Evolutionary conservation across 2,329 filamentous ascomycete species (phyloP).

Genomic region (Byssothecium circinans): DNA sequence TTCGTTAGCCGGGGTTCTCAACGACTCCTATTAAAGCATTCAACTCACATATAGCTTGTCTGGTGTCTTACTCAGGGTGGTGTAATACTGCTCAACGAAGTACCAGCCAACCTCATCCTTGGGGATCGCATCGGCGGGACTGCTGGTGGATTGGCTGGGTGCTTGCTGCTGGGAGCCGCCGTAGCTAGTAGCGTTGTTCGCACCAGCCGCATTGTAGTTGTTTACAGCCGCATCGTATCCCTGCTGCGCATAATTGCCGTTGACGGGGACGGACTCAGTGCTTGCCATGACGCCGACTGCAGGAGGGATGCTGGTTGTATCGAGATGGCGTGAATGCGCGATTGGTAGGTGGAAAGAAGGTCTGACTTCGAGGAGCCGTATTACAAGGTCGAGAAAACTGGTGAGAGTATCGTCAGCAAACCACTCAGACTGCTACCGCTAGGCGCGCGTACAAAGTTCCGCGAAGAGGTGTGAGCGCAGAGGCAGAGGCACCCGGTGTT

Average conservation of each 20-base stretch:
- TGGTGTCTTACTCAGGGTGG: slow-evolving; percentile 88
- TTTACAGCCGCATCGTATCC: slow-evolving; percentile 43
- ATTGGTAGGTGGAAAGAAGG: not conserved
- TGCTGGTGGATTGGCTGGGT: slow-evolving; percentile 30
- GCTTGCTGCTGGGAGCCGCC: slow-evolving; percentile 27
- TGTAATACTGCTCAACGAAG: slow-evolving; percentile 99
- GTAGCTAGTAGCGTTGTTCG: slow-evolving; percentile 29
- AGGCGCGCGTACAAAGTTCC: slow-evolving; percentile 7
- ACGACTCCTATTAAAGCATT: not conserved
- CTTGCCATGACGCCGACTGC: slow-evolving; percentile 34
- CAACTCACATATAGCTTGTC: slow-evolving; percentile 77
- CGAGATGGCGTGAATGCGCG: not conserved
- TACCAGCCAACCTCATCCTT: slow-evolving; percentile 99
- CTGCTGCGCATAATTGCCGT: slow-evolving; percentile 52
- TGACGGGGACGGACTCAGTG: slow-evolving; percentile 46
- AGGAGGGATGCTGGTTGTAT: slow-evolving; percentile 12
- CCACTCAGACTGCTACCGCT: not conserved
- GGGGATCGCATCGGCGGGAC: slow-evolving; percentile 51
- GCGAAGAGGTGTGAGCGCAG: slow-evolving; percentile 3
- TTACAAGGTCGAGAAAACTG: not conserved
- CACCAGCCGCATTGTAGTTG: slow-evolving; percentile 35
- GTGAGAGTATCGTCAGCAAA: not conserved
- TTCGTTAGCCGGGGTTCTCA: slow-evolving; percentile 20
- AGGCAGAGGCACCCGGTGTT: slow-evolving; percentile 9
- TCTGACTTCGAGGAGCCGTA: slow-evolving; percentile 1